phyloP scores from a whole-genome alignment of 331 rosid species.

The Rosa hybrid region DNA sequence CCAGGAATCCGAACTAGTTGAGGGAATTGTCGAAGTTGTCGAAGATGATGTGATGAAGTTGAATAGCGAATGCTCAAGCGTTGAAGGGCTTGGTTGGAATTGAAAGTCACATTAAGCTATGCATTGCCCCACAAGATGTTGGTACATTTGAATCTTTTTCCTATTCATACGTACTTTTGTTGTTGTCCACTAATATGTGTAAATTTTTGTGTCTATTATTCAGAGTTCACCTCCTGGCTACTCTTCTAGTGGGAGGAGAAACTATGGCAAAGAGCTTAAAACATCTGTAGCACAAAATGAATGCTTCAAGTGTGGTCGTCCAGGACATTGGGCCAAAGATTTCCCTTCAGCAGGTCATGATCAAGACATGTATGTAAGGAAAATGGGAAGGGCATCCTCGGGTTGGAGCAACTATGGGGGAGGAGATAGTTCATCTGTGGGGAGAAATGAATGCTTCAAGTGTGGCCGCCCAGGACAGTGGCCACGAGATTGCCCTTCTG shows the following conservation, averaged over 20 bases:
- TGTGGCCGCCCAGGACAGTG: constrained; percentile 97
- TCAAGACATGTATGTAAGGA: too few species aligned
- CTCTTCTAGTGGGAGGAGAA: neutral
- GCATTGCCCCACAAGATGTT: too few species aligned
- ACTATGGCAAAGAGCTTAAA: neutral
- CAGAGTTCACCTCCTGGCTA: neutral
- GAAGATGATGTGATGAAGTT: too few species aligned
- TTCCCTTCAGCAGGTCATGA: neutral
- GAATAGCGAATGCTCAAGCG: too few species aligned
- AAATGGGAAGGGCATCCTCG: too few species aligned
- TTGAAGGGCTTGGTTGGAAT: too few species aligned
- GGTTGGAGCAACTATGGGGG: constrained; percentile 58
- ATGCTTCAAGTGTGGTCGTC: neutral
- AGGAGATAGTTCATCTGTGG: constrained; percentile 50
- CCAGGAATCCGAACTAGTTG: too few species aligned
- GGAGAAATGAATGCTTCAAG: constrained; percentile 93
- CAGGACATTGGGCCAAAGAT: neutral
- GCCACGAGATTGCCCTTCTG: constrained; percentile 81
- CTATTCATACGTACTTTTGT: neutral
- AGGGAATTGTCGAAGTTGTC: too few species aligned
- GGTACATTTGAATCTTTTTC: neutral
- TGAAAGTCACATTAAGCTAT: too few species aligned
- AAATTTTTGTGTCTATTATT: neutral
- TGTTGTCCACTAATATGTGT: neutral
- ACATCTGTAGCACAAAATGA: neutral